Percentiles rank a stretch among this genome's conserved stretches.
Evolutionary conservation across 306 rosid species (phyloP).

Genomic region (Chamaecrista fasciculata): DNA sequence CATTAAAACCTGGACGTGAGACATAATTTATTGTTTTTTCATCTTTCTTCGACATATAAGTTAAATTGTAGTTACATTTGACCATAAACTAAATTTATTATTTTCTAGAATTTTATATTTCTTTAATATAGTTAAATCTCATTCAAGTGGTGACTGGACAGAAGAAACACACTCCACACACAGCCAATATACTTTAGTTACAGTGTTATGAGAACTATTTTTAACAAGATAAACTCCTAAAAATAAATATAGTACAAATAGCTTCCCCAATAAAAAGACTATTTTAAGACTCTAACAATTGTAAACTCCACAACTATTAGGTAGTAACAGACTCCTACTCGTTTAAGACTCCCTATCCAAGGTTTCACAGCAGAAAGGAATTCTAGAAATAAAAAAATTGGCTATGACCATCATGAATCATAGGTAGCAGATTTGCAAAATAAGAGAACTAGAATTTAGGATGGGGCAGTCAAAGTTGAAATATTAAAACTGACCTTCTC

Average conservation of each 20-base stretch:
- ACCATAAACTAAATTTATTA: background rate
- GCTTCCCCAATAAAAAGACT: too few species aligned
- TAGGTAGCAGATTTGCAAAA: constrained; percentile 20
- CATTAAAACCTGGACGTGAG: background rate
- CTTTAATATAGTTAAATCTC: too few species aligned
- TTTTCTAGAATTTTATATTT: background rate
- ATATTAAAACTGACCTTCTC: constrained; percentile 93
- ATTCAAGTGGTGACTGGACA: too few species aligned
- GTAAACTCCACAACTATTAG: background rate
- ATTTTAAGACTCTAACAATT: background rate
- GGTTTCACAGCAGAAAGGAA: background rate
- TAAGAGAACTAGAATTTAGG: constrained; percentile 17
- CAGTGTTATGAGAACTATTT: too few species aligned
- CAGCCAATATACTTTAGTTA: too few species aligned
- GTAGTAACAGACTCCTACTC: background rate
- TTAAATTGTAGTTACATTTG: background rate
- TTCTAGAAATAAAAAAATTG: background rate
- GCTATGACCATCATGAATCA: constrained; percentile 8
- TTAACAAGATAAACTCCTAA: too few species aligned
- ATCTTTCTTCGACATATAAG: background rate
- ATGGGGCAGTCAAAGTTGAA: constrained; percentile 19
- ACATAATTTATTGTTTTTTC: background rate
- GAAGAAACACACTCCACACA: too few species aligned
- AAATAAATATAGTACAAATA: too few species aligned
- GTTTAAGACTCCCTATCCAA: background rate